Base-by-base conservation (phyloP, 73 alveolate species). In the Symbiodinium natans region DNA sequence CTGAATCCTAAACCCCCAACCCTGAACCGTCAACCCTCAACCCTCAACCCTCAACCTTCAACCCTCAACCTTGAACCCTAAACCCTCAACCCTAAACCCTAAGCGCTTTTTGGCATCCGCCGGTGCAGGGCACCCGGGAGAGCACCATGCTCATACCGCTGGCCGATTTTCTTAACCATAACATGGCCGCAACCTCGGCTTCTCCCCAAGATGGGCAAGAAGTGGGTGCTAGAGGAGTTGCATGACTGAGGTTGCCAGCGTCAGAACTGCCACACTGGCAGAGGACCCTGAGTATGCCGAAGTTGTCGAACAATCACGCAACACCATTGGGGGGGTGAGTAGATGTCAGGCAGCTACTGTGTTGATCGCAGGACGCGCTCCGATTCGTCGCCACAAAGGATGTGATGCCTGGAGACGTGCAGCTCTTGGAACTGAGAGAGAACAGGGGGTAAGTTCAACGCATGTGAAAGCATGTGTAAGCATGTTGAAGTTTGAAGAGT, bases 81-180 rank as follows among this genome's bases (percentile, higher is more conserved):
- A n/a, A n/a, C n/a, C n/a, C n/a, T n/a, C n/a, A n/a, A n/a, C n/a
- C n/a, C n/a, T n/a, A n/a, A n/a, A n/a, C n/a, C n/a, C 17, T 9
- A 29, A 31, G 33, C 13, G 39, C 33, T 25, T 25, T 23, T 3
- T 29, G 4, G 34, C 5, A 34, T 19, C 25, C 34, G 3, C 3
- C 33, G 13, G n/a, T 42, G 54, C 95, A 87, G 96, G 96, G 96
- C 96, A 89, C 96, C 74, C 42, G 96, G 75, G 96, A 89, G 82
- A 89, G 96, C 82, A 89, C 96, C 33, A 89, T 89, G 96, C 96
- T 89, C 77, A 89, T 89, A 36, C 96, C 96, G 10, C 39, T 89
- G 96, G 96, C 96, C 42, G 96, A 89, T 87, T 89, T 89, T 34
- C 88, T 89, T 59, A 89, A 89, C 41, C 96, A 89, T 84, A 63